These are phyloP conservation scores for Phytopythium cucurbitacearum DNA, from an alignment of 352 stramenopile species.

Conservation along the genomic window DNA sequence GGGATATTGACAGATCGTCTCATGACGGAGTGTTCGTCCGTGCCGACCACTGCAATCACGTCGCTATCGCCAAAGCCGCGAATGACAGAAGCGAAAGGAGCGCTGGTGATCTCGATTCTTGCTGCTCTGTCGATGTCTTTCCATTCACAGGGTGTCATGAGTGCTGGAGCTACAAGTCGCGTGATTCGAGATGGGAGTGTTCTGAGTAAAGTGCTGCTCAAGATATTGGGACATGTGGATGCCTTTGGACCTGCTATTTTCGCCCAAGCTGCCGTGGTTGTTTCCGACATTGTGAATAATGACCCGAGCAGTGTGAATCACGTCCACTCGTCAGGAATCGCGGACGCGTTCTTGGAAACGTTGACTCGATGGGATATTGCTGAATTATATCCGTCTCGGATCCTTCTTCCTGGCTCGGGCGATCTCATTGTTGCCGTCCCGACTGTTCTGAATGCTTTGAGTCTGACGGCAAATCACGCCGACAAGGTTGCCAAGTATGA, in stretches of 20 bases:
- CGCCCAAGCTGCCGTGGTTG: slow-evolving; percentile 87
- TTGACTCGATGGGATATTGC: slow-evolving; percentile 80
- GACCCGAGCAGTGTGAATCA: slow-evolving; percentile 94
- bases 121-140: slow-evolving; percentile 82
- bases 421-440: slow-evolving; percentile 95
- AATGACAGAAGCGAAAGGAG: slow-evolving; percentile 53
- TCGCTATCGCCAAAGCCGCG: background rate
- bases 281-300: slow-evolving; percentile 97
- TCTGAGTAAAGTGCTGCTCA: slow-evolving; percentile 85
- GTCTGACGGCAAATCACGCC: slow-evolving; percentile 90
- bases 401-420: slow-evolving; percentile 74
- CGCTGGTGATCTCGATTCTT: slow-evolving; percentile 67
- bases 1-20: slow-evolving; percentile 80
- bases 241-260: slow-evolving; percentile 92
- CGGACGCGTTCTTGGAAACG: slow-evolving; percentile 90
- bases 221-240: slow-evolving; percentile 89
- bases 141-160: slow-evolving; percentile 87
- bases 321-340: slow-evolving; percentile 91
- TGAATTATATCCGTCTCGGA: slow-evolving; percentile 41
- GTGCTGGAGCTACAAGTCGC: slow-evolving; percentile 73
- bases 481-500: slow-evolving; percentile 89
- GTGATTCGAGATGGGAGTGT: slow-evolving; percentile 85
- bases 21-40: slow-evolving; percentile 41
- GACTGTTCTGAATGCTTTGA: slow-evolving; percentile 91
- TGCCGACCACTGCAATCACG: slow-evolving; percentile 9